Evolutionary conservation across 805 yeast genomes (phyloP), one percentile per base, ranked within the genome.

Genomic region (Komagataella pastoris): DNA sequence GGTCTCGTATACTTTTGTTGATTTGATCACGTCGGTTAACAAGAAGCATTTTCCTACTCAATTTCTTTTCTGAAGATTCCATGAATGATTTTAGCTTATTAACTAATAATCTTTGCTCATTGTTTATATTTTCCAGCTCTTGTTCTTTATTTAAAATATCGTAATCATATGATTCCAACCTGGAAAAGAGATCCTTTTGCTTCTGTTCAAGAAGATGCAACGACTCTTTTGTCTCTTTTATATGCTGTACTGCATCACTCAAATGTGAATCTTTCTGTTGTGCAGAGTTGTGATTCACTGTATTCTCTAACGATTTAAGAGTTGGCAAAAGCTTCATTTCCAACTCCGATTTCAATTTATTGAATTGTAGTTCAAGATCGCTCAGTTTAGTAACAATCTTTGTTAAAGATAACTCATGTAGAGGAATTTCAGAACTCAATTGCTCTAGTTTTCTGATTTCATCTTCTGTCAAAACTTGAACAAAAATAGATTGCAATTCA

Each of bases 1-100:
- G 67, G 46, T 86, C 95, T 54, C 90, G 74, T 30, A 89, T 82
- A 59, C 79, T 85, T 54, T 75, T 77, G 56, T 81, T 83, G 21
- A 87, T 65, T 56, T 86, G 95, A 49, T 84, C 87, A 54, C 86
- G 75, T 56, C 96, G 75, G 47, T 73, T 68, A 3, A 69, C 61
- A 49, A 88, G 65, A 3, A 83, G 61, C 1, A 85, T 72, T 56
- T 81, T 85, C 59, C 77, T 83, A 18, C 85, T 75, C 56, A 85
- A 67, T 6, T 72, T 71, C 53, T 76, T 81, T 59, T 88, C 96
- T 0, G 84, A 74, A n/a, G 61, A 65, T 55, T 81, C 83, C 53
- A 83, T 80, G 51, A 73, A 77, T 47, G 72, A 73, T 50, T 84
- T 88, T 24, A 89, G 65, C 52, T 76, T 75, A 51, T 72, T 75